Evolutionary conservation across 192 early-diverging fungal species (phyloP).

Genomic region (Coemansia umbellata): DNA sequence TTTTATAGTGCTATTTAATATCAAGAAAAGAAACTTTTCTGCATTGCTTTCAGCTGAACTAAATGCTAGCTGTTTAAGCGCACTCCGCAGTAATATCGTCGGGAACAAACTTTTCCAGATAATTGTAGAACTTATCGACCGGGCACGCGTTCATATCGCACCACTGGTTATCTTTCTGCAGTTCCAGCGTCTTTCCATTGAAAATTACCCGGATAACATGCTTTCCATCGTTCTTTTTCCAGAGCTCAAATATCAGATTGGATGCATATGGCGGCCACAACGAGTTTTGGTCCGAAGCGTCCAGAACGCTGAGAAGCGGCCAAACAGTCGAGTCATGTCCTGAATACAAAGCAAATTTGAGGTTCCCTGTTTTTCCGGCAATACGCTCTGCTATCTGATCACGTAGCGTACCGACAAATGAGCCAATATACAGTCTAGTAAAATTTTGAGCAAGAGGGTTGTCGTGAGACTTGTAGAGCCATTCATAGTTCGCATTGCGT

Average conservation of each 20-base stretch:
- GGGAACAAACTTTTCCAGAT: constrained; percentile 31
- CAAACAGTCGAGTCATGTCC: constrained; percentile 52
- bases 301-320: constrained; percentile 42
- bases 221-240: constrained; percentile 37
- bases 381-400: constrained; percentile 29
- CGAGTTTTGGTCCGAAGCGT: constrained; percentile 20
- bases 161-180: constrained; percentile 21
- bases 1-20: no score
- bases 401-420: constrained; percentile 44
- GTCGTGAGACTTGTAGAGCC: constrained; percentile 33
- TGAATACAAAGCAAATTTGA: constrained; percentile 53
- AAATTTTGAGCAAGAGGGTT: constrained; percentile 17
- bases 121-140: constrained; percentile 28
- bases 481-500: constrained; percentile 36
- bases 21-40: no score
- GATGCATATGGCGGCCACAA: constrained; percentile 58
- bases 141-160: constrained; percentile 47
- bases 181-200: constrained; percentile 50
- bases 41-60: not conserved
- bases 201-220: constrained; percentile 54
- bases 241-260: constrained; percentile 52
- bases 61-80: not conserved
- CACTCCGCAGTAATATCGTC: constrained; percentile 32
- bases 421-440: constrained; percentile 42
- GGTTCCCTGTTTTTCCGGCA: constrained; percentile 16